These are phyloP conservation scores for Gossypium raimondii DNA, from an alignment of 345 rosid genomes.

Conservation along the genomic window DNA sequence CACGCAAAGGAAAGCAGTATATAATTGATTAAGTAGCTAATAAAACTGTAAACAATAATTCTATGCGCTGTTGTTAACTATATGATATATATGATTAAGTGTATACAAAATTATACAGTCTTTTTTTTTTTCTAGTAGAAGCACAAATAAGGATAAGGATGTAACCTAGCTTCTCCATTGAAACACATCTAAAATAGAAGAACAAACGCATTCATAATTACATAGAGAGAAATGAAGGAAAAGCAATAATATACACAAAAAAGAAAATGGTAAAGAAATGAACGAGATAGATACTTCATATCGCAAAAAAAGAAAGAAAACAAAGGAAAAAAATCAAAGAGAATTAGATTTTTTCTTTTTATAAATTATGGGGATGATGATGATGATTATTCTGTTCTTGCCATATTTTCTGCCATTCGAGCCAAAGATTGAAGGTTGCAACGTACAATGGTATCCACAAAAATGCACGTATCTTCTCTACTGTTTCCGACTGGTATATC, in stretches of 20 bases:
- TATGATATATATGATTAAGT: too few relatives aligned
- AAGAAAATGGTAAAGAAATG: neutral
- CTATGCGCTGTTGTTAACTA: too few relatives aligned
- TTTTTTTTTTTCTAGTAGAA: too few relatives aligned
- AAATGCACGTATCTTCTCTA: slow-evolving; percentile 69
- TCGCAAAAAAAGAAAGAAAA: neutral
- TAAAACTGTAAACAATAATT: too few relatives aligned
- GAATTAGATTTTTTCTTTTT: neutral
- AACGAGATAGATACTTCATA: neutral
- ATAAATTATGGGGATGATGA: neutral
- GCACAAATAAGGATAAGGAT: too few relatives aligned
- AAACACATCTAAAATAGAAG: too few relatives aligned
- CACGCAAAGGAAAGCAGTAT: too few relatives aligned
- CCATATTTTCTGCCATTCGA: slow-evolving; percentile 52
- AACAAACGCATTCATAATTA: neutral
- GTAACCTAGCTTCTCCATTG: too few relatives aligned
- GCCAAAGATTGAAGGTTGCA: slow-evolving; percentile 93
- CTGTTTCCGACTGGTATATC: slow-evolving; percentile 82
- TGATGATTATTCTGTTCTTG: slow-evolving; percentile 14
- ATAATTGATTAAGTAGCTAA: too few relatives aligned
- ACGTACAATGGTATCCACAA: slow-evolving; percentile 76
- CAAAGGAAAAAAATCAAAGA: slow-evolving; percentile 1
- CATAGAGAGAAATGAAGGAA: neutral
- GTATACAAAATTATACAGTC: too few relatives aligned
- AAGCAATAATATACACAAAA: too few relatives aligned